A percentile compares a stretch with the other conserved stretches of the same genome.
Conservation (phyloP, 2,329 filamentous ascomycete species). For the Pezizomycotina sp. region DNA sequence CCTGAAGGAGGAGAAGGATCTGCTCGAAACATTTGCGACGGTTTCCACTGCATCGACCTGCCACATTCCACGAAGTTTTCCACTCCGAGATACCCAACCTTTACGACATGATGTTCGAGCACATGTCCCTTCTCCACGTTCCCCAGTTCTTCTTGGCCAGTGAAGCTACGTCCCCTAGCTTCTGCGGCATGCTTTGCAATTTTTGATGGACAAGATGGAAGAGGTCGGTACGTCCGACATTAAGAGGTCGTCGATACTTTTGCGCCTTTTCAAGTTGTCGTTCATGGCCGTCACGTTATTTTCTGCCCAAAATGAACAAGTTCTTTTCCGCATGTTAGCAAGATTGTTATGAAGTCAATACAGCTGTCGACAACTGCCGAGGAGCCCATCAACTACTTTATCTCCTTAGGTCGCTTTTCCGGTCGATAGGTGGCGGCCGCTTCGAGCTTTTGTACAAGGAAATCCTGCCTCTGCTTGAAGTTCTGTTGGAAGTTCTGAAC, state of each 20-base stretch:
- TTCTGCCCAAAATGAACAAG: constrained; percentile 83
- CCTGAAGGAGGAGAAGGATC: constrained; percentile 89
- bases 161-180: constrained; percentile 90
- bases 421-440: constrained; percentile 90
- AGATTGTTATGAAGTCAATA: constrained; percentile 94
- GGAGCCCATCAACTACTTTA: constrained; percentile 99
- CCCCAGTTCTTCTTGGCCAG: constrained; percentile 98
- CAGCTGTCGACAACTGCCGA: constrained; percentile 89
- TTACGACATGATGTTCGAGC: constrained; percentile 95
- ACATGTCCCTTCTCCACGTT: constrained; percentile 81
- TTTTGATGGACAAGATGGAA: constrained; percentile 90
- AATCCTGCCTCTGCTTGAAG: constrained; percentile 86
- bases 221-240: constrained; percentile 86
- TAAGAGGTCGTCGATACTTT: constrained; percentile 77
- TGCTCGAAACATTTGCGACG: constrained; percentile 92
- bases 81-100: constrained; percentile 91
- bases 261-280: constrained; percentile 90
- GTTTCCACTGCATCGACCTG: constrained; percentile 99
- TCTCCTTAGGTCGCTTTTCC: constrained; percentile 75
- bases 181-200: constrained; percentile 97
- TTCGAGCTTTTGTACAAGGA: constrained; percentile 98
- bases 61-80: constrained; percentile 97
- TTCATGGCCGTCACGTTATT: constrained; percentile 99
- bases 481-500: constrained; percentile 93
- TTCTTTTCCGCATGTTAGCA: constrained; percentile 91